Evolutionary conservation across 2,329 filamentous ascomycete species (phyloP), one percentile per base, ranked within the genome.

Genomic region (Hypoxylon sp.): DNA sequence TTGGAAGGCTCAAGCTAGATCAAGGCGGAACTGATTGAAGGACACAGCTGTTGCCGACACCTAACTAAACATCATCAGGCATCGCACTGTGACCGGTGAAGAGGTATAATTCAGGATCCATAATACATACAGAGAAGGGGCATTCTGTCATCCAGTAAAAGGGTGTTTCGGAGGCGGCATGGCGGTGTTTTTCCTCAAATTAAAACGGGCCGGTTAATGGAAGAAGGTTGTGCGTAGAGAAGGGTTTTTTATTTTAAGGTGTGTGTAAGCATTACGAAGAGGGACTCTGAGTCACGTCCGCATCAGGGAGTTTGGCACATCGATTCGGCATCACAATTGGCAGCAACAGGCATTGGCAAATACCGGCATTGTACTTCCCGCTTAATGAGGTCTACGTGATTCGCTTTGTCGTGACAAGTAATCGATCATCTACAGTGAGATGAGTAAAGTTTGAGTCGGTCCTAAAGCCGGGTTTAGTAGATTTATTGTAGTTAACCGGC

Each of bases 271-370:
- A 69, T 69, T 52, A 62, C 48, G 53, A 64, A 53, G 57, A 50
- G 67, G 66, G 56, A 49, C 28, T 51, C 46, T 65, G 41, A 23
- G 43, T 36, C 36, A 53, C 43, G 56, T 58, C 52, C 70, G 64
- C 71, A 72, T 73, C 13, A 66, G 60, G 71, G 71, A 69, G 68
- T 72, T 70, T 63, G 67, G 73, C 65, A 68, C 63, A 63, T 49
- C 41, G 62, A 58, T 51, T 65, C 59, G 50, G 55, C 55, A 58
- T 58, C 55, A n/a, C 32, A 48, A 41, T 9, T 25, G 55, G 55
- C 32, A 58, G 55, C 45, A 58, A 58, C 38, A 58, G 43, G 55
- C 32, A 58, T 32, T 28, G 53, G 41, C 43, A 38, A 30, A 49
- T 46, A 58, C 36, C 30, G 43, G 55, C 55, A 38, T 49, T 38